Percentiles rank a stretch among this genome's conserved stretches.
These are phyloP conservation scores for Neurospora crassa DNA, from an alignment of 2,329 filamentous ascomycete genomes.

Conservation along the genomic window DNA sequence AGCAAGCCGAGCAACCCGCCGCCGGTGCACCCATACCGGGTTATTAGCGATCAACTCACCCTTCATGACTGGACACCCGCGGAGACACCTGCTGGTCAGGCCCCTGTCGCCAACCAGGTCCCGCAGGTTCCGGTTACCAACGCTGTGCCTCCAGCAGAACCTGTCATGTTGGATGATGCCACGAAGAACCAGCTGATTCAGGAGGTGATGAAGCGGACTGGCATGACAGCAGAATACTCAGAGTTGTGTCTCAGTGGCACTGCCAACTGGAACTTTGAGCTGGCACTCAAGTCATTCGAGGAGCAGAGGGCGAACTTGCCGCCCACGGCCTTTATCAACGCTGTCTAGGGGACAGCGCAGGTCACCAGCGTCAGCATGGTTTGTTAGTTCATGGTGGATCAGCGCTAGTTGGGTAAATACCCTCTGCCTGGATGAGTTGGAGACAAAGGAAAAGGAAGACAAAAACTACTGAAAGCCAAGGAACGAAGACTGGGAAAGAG, in stretches of 20 bases:
- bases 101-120: conserved; percentile 15
- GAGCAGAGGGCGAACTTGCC: conserved; percentile 55
- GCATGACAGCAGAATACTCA: conserved; percentile 71
- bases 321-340: conserved; percentile 4
- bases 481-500: not conserved
- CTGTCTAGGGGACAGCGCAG: conserved; percentile 1
- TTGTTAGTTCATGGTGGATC: not conserved
- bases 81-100: not conserved
- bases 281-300: conserved; percentile 65
- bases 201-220: conserved; percentile 67
- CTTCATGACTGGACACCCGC: conserved; percentile 51
- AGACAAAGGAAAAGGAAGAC: not conserved
- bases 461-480: not conserved
- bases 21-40: conserved; percentile 42
- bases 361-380: not conserved
- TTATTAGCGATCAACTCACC: conserved; percentile 71
- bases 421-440: not conserved
- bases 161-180: conserved; percentile 6
- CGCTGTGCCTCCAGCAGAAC: not conserved
- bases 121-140: not conserved
- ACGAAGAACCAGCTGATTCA: conserved; percentile 59
- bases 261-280: conserved; percentile 70
- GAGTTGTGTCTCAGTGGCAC: conserved; percentile 66
- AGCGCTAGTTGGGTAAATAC: not conserved
- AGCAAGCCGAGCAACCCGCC: conserved; percentile 53